These are phyloP conservation scores for Candida tibetensis DNA, from an alignment of 805 yeast genomes.

Conservation along the genomic window DNA sequence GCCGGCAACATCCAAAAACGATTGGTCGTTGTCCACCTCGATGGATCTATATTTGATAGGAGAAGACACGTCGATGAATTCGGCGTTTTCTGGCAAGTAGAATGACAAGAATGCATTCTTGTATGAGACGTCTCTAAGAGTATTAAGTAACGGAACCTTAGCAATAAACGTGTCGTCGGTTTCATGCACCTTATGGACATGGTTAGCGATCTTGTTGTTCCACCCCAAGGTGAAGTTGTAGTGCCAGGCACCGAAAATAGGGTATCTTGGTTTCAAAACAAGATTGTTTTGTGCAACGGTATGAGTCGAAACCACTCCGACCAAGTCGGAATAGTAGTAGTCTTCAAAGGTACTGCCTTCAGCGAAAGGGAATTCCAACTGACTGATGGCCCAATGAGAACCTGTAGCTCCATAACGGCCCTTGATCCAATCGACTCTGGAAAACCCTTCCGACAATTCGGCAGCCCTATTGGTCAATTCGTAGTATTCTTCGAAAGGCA, in stretches of 20 bases:
- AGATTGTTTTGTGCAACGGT: slow-evolving; percentile 43
- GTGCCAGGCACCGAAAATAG: slow-evolving; percentile 95
- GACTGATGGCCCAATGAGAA: slow-evolving; percentile 58
- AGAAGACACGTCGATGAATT: slow-evolving; percentile 51
- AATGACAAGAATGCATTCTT: slow-evolving; percentile 57
- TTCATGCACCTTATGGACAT: slow-evolving; percentile 40
- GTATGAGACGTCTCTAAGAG: slow-evolving; percentile 69
- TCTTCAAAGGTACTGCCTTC: slow-evolving; percentile 40
- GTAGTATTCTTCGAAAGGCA: slow-evolving; percentile 78
- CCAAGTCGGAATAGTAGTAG: slow-evolving; percentile 80
- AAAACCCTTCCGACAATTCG: slow-evolving; percentile 63
- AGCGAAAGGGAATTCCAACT: slow-evolving; percentile 56
- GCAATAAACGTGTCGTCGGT: slow-evolving; percentile 53
- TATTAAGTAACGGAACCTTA: slow-evolving; percentile 68
- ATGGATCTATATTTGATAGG: slow-evolving; percentile 46
- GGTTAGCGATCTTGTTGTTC: slow-evolving; percentile 58
- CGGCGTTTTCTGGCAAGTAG: slow-evolving; percentile 86
- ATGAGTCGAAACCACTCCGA: slow-evolving; percentile 89
- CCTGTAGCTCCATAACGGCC: slow-evolving; percentile 47
- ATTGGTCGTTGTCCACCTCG: slow-evolving; percentile 38
- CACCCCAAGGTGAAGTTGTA: slow-evolving; percentile 96
- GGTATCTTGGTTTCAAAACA: slow-evolving; percentile 80
- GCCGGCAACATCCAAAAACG: slow-evolving; percentile 67
- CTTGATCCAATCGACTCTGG: slow-evolving; percentile 74
- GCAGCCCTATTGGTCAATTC: slow-evolving; percentile 79